A percentile compares a stretch with the other conserved stretches of the same genome.
These are phyloP conservation scores for Sclerotinia nivalis DNA, from an alignment of 2,329 filamentous ascomycete species.

Conservation along the genomic window DNA sequence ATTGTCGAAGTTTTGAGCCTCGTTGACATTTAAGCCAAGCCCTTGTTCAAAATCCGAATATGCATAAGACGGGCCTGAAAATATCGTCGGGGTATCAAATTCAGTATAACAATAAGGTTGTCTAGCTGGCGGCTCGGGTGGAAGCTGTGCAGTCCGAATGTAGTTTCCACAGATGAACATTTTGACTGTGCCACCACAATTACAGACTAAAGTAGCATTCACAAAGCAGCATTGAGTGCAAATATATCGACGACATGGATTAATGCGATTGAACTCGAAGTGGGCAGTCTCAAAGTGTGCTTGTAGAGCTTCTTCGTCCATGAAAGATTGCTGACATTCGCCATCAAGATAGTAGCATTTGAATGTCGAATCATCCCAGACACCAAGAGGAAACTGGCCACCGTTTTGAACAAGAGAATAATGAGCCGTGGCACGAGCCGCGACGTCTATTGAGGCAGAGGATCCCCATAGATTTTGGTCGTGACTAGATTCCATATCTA, in stretches of 20 bases:
- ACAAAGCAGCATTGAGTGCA: slow-evolving; percentile 27
- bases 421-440: background rate
- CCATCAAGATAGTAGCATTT: slow-evolving; percentile 31
- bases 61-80: slow-evolving; percentile 8
- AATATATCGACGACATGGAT: slow-evolving; percentile 31
- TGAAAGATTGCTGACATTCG: slow-evolving; percentile 30
- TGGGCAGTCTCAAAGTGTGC: slow-evolving; percentile 35
- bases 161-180: slow-evolving; percentile 37
- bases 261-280: slow-evolving; percentile 36
- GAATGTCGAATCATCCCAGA: slow-evolving; percentile 25
- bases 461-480: slow-evolving; percentile 14
- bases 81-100: background rate
- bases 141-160: slow-evolving; percentile 28
- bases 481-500: slow-evolving; percentile 22
- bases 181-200: slow-evolving; percentile 30
- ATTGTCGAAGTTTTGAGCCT: background rate
- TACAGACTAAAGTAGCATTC: slow-evolving; percentile 19
- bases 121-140: slow-evolving; percentile 27
- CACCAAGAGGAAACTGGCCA: slow-evolving; percentile 33
- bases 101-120: slow-evolving; percentile 17
- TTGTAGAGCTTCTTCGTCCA: slow-evolving; percentile 29
- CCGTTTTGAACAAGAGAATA: slow-evolving; percentile 32
- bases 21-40: slow-evolving; percentile 1
- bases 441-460: slow-evolving; percentile 17
- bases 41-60: background rate